Conservation (phyloP, 176 grass and related monocot genomes). For the Tuctoria greenei region DNA sequence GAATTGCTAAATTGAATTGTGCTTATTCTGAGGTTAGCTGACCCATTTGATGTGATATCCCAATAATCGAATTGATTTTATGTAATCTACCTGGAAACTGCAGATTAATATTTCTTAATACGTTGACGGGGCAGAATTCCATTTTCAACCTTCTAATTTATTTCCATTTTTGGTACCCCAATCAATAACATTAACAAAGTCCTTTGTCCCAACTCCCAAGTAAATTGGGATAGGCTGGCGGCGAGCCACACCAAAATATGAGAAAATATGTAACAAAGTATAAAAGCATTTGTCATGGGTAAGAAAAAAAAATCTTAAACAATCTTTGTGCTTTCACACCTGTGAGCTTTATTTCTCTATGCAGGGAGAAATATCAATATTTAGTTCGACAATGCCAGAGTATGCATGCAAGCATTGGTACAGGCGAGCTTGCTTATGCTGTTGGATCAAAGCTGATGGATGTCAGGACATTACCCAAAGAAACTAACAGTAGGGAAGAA, state of each 20-base stretch:
- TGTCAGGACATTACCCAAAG: constrained; percentile 80
- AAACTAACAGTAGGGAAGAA: constrained; percentile 50
- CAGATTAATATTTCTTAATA: constrained; percentile 9
- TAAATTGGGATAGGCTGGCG: neutral
- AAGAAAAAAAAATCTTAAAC: neutral
- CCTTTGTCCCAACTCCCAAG: neutral
- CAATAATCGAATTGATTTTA: constrained; percentile 19
- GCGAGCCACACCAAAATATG: neutral
- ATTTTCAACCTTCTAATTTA: neutral
- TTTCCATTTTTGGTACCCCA: neutral
- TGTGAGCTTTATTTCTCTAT: constrained; percentile 32
- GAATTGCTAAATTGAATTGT: neutral
- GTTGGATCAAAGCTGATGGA: constrained; percentile 97
- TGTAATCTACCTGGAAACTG: neutral
- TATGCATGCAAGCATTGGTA: constrained; percentile 92
- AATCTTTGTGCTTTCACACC: constrained; percentile 5
- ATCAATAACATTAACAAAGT: neutral
- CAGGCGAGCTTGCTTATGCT: constrained; percentile 85
- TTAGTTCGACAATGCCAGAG: constrained; percentile 79
- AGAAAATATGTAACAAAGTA: neutral
- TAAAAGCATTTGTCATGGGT: neutral
- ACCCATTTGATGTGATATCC: constrained; percentile 6
- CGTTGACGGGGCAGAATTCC: neutral
- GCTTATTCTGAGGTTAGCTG: neutral
- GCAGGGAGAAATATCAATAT: constrained; percentile 75